Percentiles rank a stretch among this genome's conserved stretches.
These are phyloP conservation scores for Leucocoprinus sp. DNA, from an alignment of 768 basidiomycete species.

Conservation along the genomic window DNA sequence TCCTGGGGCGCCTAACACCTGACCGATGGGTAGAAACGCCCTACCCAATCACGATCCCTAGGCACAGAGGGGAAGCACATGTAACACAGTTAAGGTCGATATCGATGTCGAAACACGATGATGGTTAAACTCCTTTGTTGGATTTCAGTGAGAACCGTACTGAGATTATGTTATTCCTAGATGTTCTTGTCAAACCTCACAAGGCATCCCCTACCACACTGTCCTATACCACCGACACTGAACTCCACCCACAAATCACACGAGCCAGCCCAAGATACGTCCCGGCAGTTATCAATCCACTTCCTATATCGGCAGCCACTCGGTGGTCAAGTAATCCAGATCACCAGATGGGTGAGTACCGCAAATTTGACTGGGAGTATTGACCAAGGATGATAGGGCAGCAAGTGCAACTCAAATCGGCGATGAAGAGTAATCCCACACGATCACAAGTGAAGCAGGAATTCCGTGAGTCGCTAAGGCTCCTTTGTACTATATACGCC, in stretches of 20 bases:
- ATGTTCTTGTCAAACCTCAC: conserved; percentile 4
- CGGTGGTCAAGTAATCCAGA: conserved; percentile 2
- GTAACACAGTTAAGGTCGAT: conserved; percentile 7
- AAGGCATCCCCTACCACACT: neutral
- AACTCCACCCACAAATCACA: neutral
- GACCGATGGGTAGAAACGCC: conserved; percentile 8
- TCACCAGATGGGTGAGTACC: conserved; percentile 4
- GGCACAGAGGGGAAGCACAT: conserved; percentile 4
- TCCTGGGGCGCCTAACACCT: conserved; percentile 8
- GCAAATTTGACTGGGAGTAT: neutral
- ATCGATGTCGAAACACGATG: conserved; percentile 10
- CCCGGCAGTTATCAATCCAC: neutral
- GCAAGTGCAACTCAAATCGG: conserved; percentile 10
- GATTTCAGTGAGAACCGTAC: neutral
- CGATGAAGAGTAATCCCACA: conserved; percentile 2
- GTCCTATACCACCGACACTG: neutral
- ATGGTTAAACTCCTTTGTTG: conserved; percentile 1
- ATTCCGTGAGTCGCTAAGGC: conserved; percentile 3
- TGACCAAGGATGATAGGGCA: neutral
- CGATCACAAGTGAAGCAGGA: conserved; percentile 7
- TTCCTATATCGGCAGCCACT: neutral
- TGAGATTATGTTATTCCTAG: neutral
- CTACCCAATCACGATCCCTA: neutral
- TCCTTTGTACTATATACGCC: neutral
- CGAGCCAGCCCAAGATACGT: conserved; percentile 5